Evolutionary conservation across 148 eudicot species (phyloP).

Genomic region (Nyssa sinensis): DNA sequence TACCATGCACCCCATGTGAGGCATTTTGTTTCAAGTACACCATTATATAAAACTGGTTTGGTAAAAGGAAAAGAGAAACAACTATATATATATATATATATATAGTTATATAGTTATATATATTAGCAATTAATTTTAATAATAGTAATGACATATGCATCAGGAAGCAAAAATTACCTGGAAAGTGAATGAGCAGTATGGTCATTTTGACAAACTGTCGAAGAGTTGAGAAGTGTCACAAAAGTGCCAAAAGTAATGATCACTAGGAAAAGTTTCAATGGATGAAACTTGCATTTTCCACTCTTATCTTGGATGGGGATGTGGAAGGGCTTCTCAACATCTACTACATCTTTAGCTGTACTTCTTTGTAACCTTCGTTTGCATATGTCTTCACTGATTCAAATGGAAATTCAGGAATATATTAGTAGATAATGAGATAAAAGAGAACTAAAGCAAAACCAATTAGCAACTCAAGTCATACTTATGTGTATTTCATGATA

Average conservation of each 20-base stretch:
- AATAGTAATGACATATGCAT: too few relatives aligned
- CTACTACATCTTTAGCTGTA: conserved; percentile 51
- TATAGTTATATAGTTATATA: too few relatives aligned
- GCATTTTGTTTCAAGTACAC: background rate
- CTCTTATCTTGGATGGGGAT: conserved; percentile 35
- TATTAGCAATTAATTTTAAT: too few relatives aligned
- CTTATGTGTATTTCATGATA: too few relatives aligned
- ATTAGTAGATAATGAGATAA: background rate
- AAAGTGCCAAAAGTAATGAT: conserved; percentile 35
- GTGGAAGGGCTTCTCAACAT: conserved; percentile 33
- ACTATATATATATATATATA: background rate
- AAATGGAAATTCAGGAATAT: background rate
- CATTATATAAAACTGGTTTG: background rate
- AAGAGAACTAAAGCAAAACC: background rate
- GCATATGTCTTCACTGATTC: conserved; percentile 58
- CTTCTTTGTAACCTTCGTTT: conserved; percentile 57
- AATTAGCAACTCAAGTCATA: background rate
- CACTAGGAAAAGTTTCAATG: conserved; percentile 42
- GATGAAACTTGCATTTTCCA: conserved; percentile 45
- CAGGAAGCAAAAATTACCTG: conserved; percentile 32
- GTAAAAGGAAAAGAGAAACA: background rate
- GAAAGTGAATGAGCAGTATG: conserved; percentile 31
- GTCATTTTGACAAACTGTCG: conserved; percentile 32
- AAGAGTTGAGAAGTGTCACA: conserved; percentile 36
- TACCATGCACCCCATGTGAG: background rate